phyloP scores from a whole-genome alignment of 2,329 filamentous ascomycete genomes.

The Microsporum ferrugineum region DNA sequence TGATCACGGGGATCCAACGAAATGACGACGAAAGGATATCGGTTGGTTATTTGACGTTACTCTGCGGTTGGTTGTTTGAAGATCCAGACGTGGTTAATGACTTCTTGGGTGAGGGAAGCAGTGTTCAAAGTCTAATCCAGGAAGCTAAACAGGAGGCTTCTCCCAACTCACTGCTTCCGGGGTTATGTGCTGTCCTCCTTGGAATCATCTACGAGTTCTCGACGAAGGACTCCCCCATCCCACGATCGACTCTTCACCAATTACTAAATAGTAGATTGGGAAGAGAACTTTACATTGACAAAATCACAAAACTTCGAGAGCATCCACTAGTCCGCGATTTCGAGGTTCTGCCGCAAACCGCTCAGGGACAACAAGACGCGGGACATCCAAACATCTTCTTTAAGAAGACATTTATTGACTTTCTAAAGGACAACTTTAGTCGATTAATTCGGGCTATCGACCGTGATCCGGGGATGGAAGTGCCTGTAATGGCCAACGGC shows the following conservation, averaged over 20 bases:
- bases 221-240: conserved; percentile 87
- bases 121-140: conserved; percentile 74
- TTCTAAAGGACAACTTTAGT: conserved; percentile 92
- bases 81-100: conserved; percentile 86
- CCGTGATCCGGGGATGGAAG: conserved; percentile 76
- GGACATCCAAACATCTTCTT: conserved; percentile 71
- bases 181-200: conserved; percentile 71
- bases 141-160: conserved; percentile 52
- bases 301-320: conserved; percentile 63
- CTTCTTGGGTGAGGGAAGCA: conserved; percentile 82
- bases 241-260: conserved; percentile 66
- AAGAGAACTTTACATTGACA: conserved; percentile 76
- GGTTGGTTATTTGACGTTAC: conserved; percentile 78
- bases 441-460: conserved; percentile 76
- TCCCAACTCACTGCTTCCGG: conserved; percentile 59
- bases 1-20: conserved; percentile 67
- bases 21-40: conserved; percentile 67
- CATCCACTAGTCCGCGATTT: conserved; percentile 76
- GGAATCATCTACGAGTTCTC: conserved; percentile 94
- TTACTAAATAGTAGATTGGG: conserved; percentile 67
- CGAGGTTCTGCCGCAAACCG: conserved; percentile 67
- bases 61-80: conserved; percentile 84
- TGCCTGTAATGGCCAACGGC: conserved; percentile 66
- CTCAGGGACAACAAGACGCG: conserved; percentile 42
- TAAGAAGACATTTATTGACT: conserved; percentile 76